Base-by-base conservation (phyloP, 2,329 filamentous ascomycete species). In the Aspergillus aculeatinus region DNA sequence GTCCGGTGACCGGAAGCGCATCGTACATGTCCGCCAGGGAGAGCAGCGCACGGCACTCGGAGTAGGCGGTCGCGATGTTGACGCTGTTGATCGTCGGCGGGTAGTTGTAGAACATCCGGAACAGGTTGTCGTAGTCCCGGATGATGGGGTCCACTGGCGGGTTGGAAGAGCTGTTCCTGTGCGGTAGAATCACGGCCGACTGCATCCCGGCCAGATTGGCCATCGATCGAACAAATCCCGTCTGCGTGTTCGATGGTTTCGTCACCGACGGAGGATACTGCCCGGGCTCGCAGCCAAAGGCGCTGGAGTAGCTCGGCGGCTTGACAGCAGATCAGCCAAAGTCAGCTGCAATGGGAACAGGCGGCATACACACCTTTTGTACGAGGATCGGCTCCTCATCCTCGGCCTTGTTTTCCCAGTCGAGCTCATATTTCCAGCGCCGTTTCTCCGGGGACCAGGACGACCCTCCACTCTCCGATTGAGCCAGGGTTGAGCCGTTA, bases 31-130 rank as follows among this genome's bases (percentile, higher is more conserved):
- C 93, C n/a, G 92, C 94, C 19, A 97, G 83, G 12, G 87, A 86
- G 47, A 98, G 84, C 2, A 98, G 85, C 12, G 91, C 89, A 77
- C 97, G 96, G 83, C 92, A 96, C 76, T 97, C 92, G 48, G 95
- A 88, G 72, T 97, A 97, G 25, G 93, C 92, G 62, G 92, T 89
- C 57, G 92, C 92, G 65, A 98, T 96, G 74, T 95, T 96, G 74
- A 95, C 83, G 27, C 86, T 85, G 76, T 96, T 93, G 33, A 98
- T 84, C 0, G 87, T 72, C 0, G 94, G 94, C 0, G 92, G 81
- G 74, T 96, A 91, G 75, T 97, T 96, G 82, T 98, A 98, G 81
- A 97, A 96, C 63, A 95, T 89, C 68, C 93, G 90, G 74, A 98
- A 96, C 23, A 98, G 83, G 74, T 97, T 97, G 74, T 96, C 92